These are phyloP conservation scores for Trypanosoma scelopori DNA, from an alignment of 208 protist genomes.

Conservation along the genomic window DNA sequence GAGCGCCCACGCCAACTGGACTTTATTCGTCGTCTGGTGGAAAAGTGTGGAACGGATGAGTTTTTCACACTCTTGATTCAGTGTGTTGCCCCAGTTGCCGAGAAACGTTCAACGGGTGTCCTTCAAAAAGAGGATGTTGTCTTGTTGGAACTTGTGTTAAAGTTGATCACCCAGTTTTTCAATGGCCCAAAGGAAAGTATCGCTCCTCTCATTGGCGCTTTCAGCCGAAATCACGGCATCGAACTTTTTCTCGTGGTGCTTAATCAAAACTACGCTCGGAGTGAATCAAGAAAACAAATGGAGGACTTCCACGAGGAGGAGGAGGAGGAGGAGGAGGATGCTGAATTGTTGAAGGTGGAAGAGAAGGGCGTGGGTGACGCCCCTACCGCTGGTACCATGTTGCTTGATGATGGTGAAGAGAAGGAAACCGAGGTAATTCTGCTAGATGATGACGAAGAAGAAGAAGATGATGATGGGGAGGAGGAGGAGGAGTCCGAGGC, in stretches of 20 bases:
- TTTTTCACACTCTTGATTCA: slow-evolving; percentile 83
- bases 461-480: slow-evolving; percentile 21
- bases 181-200: slow-evolving; percentile 39
- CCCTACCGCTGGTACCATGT: no score
- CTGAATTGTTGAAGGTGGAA: neutral
- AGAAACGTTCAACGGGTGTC: slow-evolving; percentile 51
- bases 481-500: slow-evolving; percentile 21
- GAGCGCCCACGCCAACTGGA: slow-evolving; percentile 66
- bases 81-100: slow-evolving; percentile 72
- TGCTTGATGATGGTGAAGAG: slow-evolving; percentile 1
- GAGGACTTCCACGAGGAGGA: no score
- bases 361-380: no score
- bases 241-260: slow-evolving; percentile 84
- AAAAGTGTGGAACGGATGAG: slow-evolving; percentile 75
- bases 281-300: slow-evolving; percentile 24
- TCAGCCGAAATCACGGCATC: slow-evolving; percentile 81
- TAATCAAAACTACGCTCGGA: slow-evolving; percentile 78
- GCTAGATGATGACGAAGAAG: slow-evolving; percentile 17
- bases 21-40: slow-evolving; percentile 54
- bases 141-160: slow-evolving; percentile 81
- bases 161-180: slow-evolving; percentile 58
- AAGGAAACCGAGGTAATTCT: slow-evolving; percentile 2
- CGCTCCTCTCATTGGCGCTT: slow-evolving; percentile 59
- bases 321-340: neutral
- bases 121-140: slow-evolving; percentile 59